Evolutionary conservation across 345 rosid species (phyloP).

Genomic region (Hirschfeldia incana): DNA sequence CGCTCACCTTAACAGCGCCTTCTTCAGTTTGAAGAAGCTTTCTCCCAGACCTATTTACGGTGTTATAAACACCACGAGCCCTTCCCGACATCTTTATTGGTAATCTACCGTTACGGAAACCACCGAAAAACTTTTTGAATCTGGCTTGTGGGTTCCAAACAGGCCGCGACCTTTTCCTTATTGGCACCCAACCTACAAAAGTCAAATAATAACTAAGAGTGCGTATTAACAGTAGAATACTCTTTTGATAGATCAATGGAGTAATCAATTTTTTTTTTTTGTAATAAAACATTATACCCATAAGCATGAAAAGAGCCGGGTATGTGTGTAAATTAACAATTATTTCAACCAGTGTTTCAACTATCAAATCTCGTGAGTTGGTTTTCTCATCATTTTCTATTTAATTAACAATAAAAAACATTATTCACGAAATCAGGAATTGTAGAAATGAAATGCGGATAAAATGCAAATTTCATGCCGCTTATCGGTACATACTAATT

Average conservation of each 20-base stretch:
- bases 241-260: neutral
- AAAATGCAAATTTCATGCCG: constrained; percentile 18
- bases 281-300: neutral
- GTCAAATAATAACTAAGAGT: neutral
- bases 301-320: neutral
- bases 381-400: neutral
- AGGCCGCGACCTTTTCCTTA: constrained; percentile 33
- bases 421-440: neutral
- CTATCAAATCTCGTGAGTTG: neutral
- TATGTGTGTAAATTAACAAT: neutral
- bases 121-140: constrained; percentile 42
- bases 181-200: constrained; percentile 35
- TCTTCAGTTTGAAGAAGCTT: constrained; percentile 53
- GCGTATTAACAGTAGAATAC: neutral
- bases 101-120: constrained; percentile 47
- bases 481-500: constrained; percentile 5
- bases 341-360: neutral
- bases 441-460: neutral
- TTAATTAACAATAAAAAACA: neutral
- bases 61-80: constrained; percentile 50
- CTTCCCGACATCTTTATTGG: constrained; percentile 59
- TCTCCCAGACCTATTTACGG: constrained; percentile 46
- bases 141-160: constrained; percentile 36
- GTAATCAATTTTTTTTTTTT: neutral
- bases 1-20: constrained; percentile 46